phyloP scores from a whole-genome alignment of 2,329 filamentous ascomycete genomes.

The Hirsutella rhossiliensis region DNA sequence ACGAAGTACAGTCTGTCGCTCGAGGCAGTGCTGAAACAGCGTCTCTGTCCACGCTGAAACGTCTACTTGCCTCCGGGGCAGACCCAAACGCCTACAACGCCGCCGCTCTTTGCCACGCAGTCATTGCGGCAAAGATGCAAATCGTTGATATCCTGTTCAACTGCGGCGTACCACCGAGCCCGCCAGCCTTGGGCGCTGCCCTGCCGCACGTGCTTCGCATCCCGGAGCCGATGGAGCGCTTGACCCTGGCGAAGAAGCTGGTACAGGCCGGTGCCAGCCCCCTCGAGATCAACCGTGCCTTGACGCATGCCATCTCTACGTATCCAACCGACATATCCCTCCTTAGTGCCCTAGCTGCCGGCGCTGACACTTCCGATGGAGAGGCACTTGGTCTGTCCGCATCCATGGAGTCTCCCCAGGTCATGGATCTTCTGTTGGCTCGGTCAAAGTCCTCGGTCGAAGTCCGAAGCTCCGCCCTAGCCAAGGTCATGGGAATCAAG shows the following conservation, averaged over 20 bases:
- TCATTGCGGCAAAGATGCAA: slow-evolving; percentile 30
- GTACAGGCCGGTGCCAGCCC: slow-evolving; percentile 35
- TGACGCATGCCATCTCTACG: slow-evolving; percentile 36
- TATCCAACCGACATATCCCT: slow-evolving; percentile 37
- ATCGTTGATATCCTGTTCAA: slow-evolving; percentile 38
- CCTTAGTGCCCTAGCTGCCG: slow-evolving; percentile 29
- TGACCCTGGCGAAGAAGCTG: slow-evolving; percentile 36
- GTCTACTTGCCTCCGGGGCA: slow-evolving; percentile 37
- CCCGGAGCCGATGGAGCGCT: slow-evolving; percentile 35
- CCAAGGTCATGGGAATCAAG: slow-evolving; percentile 28
- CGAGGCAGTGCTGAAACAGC: slow-evolving; percentile 22
- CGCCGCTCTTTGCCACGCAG: slow-evolving; percentile 36
- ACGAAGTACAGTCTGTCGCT: slow-evolving; percentile 34
- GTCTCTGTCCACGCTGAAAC: slow-evolving; percentile 29
- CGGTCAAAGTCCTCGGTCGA: slow-evolving; percentile 21
- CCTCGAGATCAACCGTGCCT: slow-evolving; percentile 35
- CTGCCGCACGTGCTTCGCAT: slow-evolving; percentile 42
- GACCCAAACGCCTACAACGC: slow-evolving; percentile 42
- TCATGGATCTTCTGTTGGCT: slow-evolving; percentile 32
- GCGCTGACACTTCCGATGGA: slow-evolving; percentile 38
- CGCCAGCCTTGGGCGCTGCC: slow-evolving; percentile 32
- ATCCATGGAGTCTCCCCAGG: slow-evolving; percentile 29
- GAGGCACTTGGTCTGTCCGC: slow-evolving; percentile 34
- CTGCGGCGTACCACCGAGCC: slow-evolving; percentile 20
- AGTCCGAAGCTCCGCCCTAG: slow-evolving; percentile 27